Conservation (phyloP, 305 asterid genomes). For the Striga hermonthica region DNA sequence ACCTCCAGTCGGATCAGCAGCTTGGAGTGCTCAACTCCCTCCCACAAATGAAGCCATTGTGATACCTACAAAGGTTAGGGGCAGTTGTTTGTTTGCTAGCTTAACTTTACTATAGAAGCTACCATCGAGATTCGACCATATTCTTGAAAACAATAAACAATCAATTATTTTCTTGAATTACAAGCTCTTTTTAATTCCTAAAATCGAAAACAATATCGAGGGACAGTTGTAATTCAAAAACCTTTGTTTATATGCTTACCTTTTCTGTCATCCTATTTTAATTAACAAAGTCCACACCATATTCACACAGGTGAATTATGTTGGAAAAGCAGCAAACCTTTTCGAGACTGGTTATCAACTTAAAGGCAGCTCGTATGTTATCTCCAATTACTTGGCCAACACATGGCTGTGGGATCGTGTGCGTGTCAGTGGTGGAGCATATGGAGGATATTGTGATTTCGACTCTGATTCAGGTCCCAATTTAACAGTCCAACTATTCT, state of each 20-base stretch:
- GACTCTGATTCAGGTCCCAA: slow-evolving; percentile 85
- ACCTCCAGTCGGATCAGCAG: slow-evolving; percentile 48
- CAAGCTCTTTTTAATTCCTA: no score
- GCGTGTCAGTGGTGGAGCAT: slow-evolving; percentile 99
- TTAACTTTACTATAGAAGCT: no score
- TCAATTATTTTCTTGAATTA: no score
- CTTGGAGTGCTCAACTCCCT: slow-evolving; percentile 66
- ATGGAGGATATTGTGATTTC: slow-evolving; percentile 96
- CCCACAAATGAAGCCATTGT: slow-evolving; percentile 86
- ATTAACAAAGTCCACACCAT: slow-evolving; percentile 16
- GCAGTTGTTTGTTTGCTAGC: not conserved
- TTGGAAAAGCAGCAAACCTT: slow-evolving; percentile 95
- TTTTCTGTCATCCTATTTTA: slow-evolving; percentile 20
- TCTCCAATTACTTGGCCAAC: slow-evolving; percentile 74
- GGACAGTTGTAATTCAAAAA: not conserved
- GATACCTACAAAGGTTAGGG: slow-evolving; percentile 84
- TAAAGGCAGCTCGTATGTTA: slow-evolving; percentile 89
- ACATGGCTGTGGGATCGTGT: slow-evolving; percentile 99
- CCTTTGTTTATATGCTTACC: not conserved
- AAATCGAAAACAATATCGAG: no score
- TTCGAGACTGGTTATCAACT: slow-evolving; percentile 88
- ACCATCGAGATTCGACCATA: no score
- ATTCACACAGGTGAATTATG: slow-evolving; percentile 78
- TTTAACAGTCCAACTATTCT: slow-evolving; percentile 20
- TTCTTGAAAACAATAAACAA: no score